Percentiles rank a stretch among this genome's conserved stretches.
Conservation (phyloP, 352 stramenopile genomes). For the Globisporangium paddicum region DNA sequence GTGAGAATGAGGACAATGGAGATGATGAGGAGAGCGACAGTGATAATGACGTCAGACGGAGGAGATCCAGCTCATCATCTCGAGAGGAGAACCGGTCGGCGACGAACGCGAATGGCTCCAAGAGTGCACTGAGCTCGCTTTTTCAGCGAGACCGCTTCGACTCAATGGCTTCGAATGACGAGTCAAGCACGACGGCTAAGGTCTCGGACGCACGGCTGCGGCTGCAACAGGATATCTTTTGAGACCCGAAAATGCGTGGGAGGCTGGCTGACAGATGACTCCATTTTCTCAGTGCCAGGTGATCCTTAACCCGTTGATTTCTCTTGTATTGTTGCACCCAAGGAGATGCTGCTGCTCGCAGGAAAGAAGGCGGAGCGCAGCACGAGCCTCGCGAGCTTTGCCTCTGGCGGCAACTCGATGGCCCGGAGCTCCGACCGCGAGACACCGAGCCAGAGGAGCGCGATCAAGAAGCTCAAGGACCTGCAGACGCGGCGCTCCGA, state of each 20-base stretch:
- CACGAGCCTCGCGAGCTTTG: constrained; percentile 33
- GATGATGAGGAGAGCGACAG: neutral
- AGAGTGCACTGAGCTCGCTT: constrained; percentile 25
- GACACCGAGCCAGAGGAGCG: constrained; percentile 53
- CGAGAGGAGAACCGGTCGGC: neutral
- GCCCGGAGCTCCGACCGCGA: constrained; percentile 43
- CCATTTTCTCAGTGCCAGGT: neutral
- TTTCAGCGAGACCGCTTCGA: constrained; percentile 29
- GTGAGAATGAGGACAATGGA: constrained; percentile 17
- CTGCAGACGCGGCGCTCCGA: constrained; percentile 66
- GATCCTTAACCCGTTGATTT: constrained; percentile 9
- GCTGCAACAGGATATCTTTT: constrained; percentile 53
- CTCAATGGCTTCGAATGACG: constrained; percentile 9
- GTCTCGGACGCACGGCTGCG: constrained; percentile 57
- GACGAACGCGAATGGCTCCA: neutral
- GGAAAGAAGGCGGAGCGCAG: constrained; percentile 45
- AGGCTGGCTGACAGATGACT: neutral
- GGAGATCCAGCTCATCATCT: neutral
- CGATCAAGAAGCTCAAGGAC: constrained; percentile 66
- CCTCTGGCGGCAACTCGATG: neutral
- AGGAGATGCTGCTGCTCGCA: constrained; percentile 66
- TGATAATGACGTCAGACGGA: neutral
- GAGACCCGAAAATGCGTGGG: neutral
- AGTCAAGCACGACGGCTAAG: constrained; percentile 20
- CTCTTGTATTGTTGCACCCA: constrained; percentile 17